Evolutionary conservation across 140 eudicot species (phyloP).

Genomic region (Ambrosia hybrid): DNA sequence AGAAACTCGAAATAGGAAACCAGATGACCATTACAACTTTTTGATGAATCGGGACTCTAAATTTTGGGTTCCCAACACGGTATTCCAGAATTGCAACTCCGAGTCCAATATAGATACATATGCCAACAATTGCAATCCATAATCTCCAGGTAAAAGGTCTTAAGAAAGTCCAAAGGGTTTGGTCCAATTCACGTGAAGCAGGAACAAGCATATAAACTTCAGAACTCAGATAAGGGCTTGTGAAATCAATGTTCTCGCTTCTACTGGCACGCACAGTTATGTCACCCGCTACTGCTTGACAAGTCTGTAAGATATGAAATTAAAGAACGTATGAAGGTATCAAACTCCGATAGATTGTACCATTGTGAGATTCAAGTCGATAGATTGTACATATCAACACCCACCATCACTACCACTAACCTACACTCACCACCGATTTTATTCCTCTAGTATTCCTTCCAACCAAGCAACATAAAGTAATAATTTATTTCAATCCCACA

Average conservation of each 20-base stretch:
- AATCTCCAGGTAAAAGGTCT: slow-evolving; percentile 31
- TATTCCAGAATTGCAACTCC: slow-evolving; percentile 32
- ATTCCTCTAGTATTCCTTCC: too few species aligned
- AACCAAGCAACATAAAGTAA: too few species aligned
- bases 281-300: slow-evolving; percentile 30
- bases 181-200: slow-evolving; percentile 32
- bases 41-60: slow-evolving; percentile 5
- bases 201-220: slow-evolving; percentile 42
- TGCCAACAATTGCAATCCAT: slow-evolving; percentile 25
- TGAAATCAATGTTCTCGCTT: slow-evolving; percentile 26
- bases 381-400: too few species aligned
- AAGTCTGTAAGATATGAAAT: slow-evolving; percentile 7
- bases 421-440: too few species aligned
- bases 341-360: not conserved
- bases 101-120: slow-evolving; percentile 25
- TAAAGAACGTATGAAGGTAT: not conserved
- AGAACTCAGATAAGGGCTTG: slow-evolving; percentile 44
- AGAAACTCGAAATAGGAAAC: slow-evolving; percentile 32
- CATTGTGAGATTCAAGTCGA: not conserved
- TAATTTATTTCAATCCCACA: too few species aligned
- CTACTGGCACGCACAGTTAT: slow-evolving; percentile 19
- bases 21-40: slow-evolving; percentile 30
- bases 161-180: slow-evolving; percentile 37
- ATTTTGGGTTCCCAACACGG: slow-evolving; percentile 30
- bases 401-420: too few species aligned